These are phyloP conservation scores for Fusarium annulatum DNA, from an alignment of 2,329 filamentous ascomycete species.

Conservation along the genomic window DNA sequence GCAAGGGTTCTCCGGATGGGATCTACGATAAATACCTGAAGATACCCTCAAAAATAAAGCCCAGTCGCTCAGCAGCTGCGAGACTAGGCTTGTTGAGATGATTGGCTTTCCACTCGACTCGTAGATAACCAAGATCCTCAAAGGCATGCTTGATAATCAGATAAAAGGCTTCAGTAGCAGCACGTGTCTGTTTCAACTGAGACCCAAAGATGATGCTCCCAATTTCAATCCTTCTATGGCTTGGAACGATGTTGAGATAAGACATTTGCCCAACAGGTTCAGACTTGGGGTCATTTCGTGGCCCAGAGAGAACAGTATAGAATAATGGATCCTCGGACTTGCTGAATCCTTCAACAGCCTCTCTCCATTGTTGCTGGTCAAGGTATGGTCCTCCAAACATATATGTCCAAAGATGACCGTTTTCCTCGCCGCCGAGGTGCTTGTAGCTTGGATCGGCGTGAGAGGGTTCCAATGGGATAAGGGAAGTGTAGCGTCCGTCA, in stretches of 20 bases:
- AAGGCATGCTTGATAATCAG: slow-evolving; percentile 66
- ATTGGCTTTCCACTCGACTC: slow-evolving; percentile 75
- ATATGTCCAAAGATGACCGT: slow-evolving; percentile 50
- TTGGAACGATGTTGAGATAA: slow-evolving; percentile 60
- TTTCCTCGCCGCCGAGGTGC: slow-evolving; percentile 49
- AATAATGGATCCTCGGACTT: slow-evolving; percentile 52
- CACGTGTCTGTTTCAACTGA: slow-evolving; percentile 62
- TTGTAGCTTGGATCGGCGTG: slow-evolving; percentile 47
- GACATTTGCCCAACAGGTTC: slow-evolving; percentile 56
- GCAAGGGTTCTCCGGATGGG: accelerated
- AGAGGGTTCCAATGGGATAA: slow-evolving; percentile 43
- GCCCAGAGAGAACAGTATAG: slow-evolving; percentile 57
- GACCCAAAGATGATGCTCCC: slow-evolving; percentile 65
- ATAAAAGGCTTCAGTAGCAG: slow-evolving; percentile 68
- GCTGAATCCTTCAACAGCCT: slow-evolving; percentile 35
- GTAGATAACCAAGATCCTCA: slow-evolving; percentile 62
- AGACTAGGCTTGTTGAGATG: slow-evolving; percentile 64
- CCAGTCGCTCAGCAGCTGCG: slow-evolving; percentile 65
- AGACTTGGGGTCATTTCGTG: slow-evolving; percentile 33
- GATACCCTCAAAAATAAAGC: slow-evolving; percentile 68
- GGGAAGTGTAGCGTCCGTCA: slow-evolving; percentile 46
- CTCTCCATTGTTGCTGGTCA: slow-evolving; percentile 33
- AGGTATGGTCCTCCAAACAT: slow-evolving; percentile 45
- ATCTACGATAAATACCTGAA: slow-evolving; percentile 55
- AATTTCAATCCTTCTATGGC: slow-evolving; percentile 65